A percentile compares a stretch with the other conserved stretches of the same genome.
Conservation (phyloP, 2,329 filamentous ascomycete species). For the Ophiostoma triangulosporum region DNA sequence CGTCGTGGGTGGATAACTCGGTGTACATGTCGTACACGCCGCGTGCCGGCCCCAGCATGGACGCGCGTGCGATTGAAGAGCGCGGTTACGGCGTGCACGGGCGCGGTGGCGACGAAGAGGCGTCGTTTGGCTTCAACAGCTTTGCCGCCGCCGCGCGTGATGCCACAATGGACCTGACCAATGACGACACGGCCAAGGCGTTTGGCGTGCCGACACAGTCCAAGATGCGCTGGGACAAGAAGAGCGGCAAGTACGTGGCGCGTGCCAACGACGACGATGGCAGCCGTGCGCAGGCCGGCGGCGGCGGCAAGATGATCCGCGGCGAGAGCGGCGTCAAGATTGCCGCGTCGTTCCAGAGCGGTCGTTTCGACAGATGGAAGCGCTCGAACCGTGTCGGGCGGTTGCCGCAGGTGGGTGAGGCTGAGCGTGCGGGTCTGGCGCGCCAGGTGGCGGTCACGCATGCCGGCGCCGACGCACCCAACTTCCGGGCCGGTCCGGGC, state of each 20-base stretch:
- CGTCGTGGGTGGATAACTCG: conserved; percentile 68
- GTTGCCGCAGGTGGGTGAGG: conserved; percentile 71
- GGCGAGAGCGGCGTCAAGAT: conserved; percentile 95
- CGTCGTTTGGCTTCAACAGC: conserved; percentile 35
- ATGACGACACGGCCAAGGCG: conserved; percentile 68
- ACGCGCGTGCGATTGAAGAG: conserved; percentile 54
- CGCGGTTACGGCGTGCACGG: conserved; percentile 83
- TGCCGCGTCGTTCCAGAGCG: conserved; percentile 81
- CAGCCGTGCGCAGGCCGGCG: conserved; percentile 37
- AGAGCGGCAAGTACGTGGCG: conserved; percentile 86
- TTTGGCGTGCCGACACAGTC: conserved; percentile 68
- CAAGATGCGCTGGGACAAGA: conserved; percentile 92
- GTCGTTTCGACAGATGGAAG: conserved; percentile 87
- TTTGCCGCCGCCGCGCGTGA: conserved; percentile 81
- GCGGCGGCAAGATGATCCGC: conserved; percentile 48
- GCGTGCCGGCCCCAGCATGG: conserved; percentile 47
- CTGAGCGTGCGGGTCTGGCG: conserved; percentile 40
- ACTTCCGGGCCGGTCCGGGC: conserved; percentile 13
- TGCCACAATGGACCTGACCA: conserved; percentile 82
- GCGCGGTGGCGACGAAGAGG: conserved; percentile 39
- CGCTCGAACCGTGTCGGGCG: conserved; percentile 69
- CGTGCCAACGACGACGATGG: conserved; percentile 91
- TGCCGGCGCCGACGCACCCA: conserved; percentile 18
- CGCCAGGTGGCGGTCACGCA: conserved; percentile 16
- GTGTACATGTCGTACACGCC: conserved; percentile 96